These are phyloP conservation scores for Poteriospumella lacustris DNA, from an alignment of 108 stramenopile species.

Conservation along the genomic window DNA sequence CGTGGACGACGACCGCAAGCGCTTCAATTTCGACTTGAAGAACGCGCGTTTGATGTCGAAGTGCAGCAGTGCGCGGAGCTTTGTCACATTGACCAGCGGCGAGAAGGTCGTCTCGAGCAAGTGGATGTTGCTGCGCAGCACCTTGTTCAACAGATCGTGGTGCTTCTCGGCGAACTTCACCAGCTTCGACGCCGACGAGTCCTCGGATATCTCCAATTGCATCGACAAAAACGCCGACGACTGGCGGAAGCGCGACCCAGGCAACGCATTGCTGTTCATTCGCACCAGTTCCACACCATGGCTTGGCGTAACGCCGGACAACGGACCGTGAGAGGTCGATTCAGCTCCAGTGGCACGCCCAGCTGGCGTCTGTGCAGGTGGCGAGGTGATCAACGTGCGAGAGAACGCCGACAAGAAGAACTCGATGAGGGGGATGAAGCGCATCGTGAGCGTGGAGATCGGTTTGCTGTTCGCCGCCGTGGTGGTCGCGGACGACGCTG, in stretches of 20 bases:
- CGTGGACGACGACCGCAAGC: background rate
- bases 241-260: background rate
- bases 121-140: background rate
- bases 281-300: background rate
- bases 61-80: background rate
- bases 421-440: too few species aligned
- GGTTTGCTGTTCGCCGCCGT: too few species aligned
- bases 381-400: too few species aligned
- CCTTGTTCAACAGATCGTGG: background rate
- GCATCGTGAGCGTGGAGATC: too few species aligned
- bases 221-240: background rate
- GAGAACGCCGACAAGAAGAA: too few species aligned
- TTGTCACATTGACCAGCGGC: background rate
- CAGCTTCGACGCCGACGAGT: background rate
- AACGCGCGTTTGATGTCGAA: conserved; percentile 21
- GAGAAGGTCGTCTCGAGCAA: background rate
- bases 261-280: background rate
- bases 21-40: conserved; percentile 17
- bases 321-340: too few species aligned
- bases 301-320: too few species aligned
- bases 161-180: background rate
- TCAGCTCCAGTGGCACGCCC: too few species aligned
- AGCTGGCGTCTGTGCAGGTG: too few species aligned
- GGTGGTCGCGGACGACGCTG: too few species aligned
- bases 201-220: background rate